phyloP scores from a whole-genome alignment of 1,284 basidiomycete species.

The Acaromyces ingoldii region DNA sequence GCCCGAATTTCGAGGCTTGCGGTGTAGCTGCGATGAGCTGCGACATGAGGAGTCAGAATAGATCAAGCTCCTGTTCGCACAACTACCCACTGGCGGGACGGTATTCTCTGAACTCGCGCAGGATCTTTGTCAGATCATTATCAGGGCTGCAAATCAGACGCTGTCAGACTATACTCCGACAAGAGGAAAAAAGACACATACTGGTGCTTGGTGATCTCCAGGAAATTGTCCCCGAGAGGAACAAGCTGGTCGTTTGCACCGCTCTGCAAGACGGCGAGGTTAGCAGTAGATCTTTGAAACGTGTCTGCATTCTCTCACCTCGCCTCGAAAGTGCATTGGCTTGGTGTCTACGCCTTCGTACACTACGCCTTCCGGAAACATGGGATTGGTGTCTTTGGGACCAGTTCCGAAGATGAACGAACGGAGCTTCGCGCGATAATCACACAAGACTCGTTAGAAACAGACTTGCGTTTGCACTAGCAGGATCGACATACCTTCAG shows the following conservation, averaged over 20 bases:
- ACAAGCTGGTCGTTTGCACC: constrained; percentile 43
- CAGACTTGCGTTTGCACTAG: too few relatives aligned
- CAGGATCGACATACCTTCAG: too few relatives aligned
- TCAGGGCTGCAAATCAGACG: too few relatives aligned
- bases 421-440: too few relatives aligned
- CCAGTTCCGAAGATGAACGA: constrained; percentile 48
- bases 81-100: constrained; percentile 37
- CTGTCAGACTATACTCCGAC: too few relatives aligned
- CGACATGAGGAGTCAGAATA: too few relatives aligned
- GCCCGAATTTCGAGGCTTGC: constrained; percentile 39
- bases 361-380: constrained; percentile 46
- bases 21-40: too few relatives aligned
- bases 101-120: constrained; percentile 46
- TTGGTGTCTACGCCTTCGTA: constrained; percentile 37
- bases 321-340: constrained; percentile 34
- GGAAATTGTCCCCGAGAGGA: constrained; percentile 41
- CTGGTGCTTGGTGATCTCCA: constrained; percentile 43
- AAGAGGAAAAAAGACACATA: too few relatives aligned
- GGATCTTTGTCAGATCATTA: constrained; percentile 42
- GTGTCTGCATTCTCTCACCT: too few relatives aligned
- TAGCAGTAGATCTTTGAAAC: too few relatives aligned
- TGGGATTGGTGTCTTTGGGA: constrained; percentile 40
- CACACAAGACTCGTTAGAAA: too few relatives aligned
- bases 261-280: too few relatives aligned
- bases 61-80: constrained; percentile 35